A percentile compares a stretch with the other conserved stretches of the same genome.
Evolutionary conservation across 768 basidiomycete genomes (phyloP).

Genomic region (Mrakia blollopis): DNA sequence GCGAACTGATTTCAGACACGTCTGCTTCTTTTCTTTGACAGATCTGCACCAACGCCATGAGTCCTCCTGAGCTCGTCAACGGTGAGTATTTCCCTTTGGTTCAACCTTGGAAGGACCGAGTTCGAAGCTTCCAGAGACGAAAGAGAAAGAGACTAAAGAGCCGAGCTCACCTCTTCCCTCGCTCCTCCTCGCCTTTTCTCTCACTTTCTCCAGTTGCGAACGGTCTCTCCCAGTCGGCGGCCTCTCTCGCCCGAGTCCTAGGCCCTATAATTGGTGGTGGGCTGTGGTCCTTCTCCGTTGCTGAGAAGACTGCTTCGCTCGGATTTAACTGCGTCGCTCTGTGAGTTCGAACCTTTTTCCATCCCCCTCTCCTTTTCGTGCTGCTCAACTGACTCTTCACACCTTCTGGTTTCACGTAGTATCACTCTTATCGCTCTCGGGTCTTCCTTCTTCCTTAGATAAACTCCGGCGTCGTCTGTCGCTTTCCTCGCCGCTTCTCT

Average conservation of each 20-base stretch:
- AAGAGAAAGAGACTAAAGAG: too few species aligned
- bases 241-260: conserved; percentile 83
- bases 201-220: conserved; percentile 54
- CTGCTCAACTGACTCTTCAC: neutral
- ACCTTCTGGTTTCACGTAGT: neutral
- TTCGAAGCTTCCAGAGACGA: too few species aligned
- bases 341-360: conserved; percentile 5
- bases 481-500: neutral
- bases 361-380: neutral
- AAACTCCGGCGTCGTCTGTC: neutral
- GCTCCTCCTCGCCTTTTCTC: conserved; percentile 61
- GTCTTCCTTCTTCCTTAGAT: conserved; percentile 28
- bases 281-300: conserved; percentile 25
- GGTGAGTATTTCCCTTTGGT: conserved; percentile 11
- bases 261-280: conserved; percentile 54
- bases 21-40: neutral
- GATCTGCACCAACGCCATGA: conserved; percentile 18
- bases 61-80: conserved; percentile 17
- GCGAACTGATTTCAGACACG: neutral
- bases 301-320: conserved; percentile 4
- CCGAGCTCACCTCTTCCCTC: conserved; percentile 15
- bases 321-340: conserved; percentile 22
- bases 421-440: conserved; percentile 11
- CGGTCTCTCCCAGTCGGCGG: conserved; percentile 91
- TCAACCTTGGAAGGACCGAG: too few species aligned